Conservation (phyloP, 139 green algal species). For the Haematococcus lacustris region DNA sequence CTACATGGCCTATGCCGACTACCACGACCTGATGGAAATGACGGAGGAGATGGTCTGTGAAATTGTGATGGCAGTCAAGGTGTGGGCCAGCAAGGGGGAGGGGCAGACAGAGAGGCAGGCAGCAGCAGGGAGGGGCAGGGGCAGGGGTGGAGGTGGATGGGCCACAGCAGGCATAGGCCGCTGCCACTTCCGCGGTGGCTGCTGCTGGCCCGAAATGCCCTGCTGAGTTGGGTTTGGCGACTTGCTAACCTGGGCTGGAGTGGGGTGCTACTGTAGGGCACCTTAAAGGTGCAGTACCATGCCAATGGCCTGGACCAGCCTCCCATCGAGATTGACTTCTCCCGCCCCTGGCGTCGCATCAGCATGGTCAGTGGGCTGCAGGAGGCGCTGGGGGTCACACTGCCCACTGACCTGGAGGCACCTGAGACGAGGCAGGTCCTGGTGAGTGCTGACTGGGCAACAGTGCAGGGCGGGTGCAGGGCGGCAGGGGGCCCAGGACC, state of each 20-base stretch:
- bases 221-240: too few relatives aligned
- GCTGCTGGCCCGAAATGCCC: too few relatives aligned
- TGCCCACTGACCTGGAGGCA: constrained; percentile 57
- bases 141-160: too few relatives aligned
- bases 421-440: constrained; percentile 50
- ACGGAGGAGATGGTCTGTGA: constrained; percentile 89
- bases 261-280: constrained; percentile 46
- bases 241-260: too few relatives aligned
- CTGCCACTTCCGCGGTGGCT: too few relatives aligned
- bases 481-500: too few relatives aligned
- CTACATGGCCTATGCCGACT: constrained; percentile 96
- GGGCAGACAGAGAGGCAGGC: too few relatives aligned
- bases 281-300: constrained; percentile 94
- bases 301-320: constrained; percentile 75
- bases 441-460: constrained; percentile 3
- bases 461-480: too few relatives aligned
- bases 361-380: constrained; percentile 69
- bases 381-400: constrained; percentile 59
- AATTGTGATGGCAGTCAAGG: constrained; percentile 80
- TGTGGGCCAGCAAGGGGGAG: too few relatives aligned
- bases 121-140: too few relatives aligned
- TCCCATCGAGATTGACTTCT: constrained; percentile 96
- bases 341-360: constrained; percentile 73
- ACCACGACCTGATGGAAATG: constrained; percentile 95
- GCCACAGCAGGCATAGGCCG: too few relatives aligned